Conservation (phyloP, 2,329 filamentous ascomycete species). For the Reticulascus tulasneorum region DNA sequence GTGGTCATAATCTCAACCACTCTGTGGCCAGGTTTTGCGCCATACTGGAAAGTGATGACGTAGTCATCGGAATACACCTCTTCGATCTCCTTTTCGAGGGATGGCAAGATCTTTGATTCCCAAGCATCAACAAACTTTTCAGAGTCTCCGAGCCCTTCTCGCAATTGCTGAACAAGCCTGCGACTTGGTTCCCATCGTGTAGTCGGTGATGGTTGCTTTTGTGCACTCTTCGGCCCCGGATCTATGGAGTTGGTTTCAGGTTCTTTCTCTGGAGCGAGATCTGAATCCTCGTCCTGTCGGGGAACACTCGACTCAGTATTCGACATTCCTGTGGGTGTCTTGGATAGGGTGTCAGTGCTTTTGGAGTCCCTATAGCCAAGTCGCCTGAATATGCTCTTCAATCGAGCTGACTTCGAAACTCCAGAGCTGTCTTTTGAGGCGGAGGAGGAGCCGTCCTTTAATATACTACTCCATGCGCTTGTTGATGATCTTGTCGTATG, state of each 20-base stretch:
- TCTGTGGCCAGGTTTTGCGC: not conserved
- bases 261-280: too few relatives aligned
- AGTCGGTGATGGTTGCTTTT: not conserved
- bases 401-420: not conserved
- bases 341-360: not conserved
- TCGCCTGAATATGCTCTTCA: not conserved
- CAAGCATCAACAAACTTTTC: not conserved
- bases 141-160: not conserved
- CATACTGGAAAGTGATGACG: not conserved
- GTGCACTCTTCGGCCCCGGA: not conserved
- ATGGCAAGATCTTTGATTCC: not conserved
- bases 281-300: too few relatives aligned
- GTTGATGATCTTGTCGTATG: not conserved
- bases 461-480: not conserved
- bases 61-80: not conserved
- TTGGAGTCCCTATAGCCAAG: too few relatives aligned
- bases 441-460: not conserved
- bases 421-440: too few relatives aligned
- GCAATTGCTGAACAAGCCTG: not conserved
- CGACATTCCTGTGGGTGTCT: not conserved
- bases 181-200: not conserved
- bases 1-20: conserved; percentile 2
- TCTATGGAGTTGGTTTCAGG: not conserved
- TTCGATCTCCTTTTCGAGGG: not conserved
- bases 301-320: too few relatives aligned